phyloP scores from a whole-genome alignment of 2,329 filamentous ascomycete genomes.

The Colletotrichum camelliae region DNA sequence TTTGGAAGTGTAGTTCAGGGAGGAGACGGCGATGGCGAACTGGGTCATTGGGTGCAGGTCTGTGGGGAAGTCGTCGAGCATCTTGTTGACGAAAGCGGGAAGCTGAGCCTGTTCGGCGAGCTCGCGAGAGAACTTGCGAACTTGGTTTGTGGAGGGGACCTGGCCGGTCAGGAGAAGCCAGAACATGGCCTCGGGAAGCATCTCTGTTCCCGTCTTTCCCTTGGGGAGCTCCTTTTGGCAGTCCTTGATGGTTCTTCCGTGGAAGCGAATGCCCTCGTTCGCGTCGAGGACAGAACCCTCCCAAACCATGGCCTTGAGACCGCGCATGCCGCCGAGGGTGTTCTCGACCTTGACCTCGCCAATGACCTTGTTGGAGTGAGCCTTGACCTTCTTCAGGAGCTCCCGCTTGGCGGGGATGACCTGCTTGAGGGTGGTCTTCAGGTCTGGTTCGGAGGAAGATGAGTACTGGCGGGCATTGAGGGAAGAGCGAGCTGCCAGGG shows the following conservation, averaged over 20 bases:
- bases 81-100: constrained; percentile 81
- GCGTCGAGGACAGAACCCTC: constrained; percentile 96
- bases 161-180: constrained; percentile 96
- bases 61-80: constrained; percentile 88
- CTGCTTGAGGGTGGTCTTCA: constrained; percentile 85
- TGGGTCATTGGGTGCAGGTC: constrained; percentile 98
- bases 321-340: constrained; percentile 95
- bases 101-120: constrained; percentile 86
- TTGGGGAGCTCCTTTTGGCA: constrained; percentile 95
- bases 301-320: constrained; percentile 98
- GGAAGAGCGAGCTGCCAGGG: constrained; percentile 31
- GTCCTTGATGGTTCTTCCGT: constrained; percentile 97
- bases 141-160: constrained; percentile 82
- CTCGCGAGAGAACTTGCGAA: constrained; percentile 82
- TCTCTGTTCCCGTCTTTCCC: constrained; percentile 89
- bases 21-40: constrained; percentile 91
- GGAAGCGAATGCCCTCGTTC: constrained; percentile 97
- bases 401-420: constrained; percentile 92
- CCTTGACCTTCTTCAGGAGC: constrained; percentile 92
- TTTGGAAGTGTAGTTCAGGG: constrained; percentile 92
- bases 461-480: constrained; percentile 57
- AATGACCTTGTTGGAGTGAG: constrained; percentile 79
- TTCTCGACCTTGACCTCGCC: constrained; percentile 95
- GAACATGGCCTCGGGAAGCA: constrained; percentile 99
- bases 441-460: constrained; percentile 78